Evolutionary conservation across 768 basidiomycete species (phyloP).

Genomic region (Daedaleopsis sinensis): DNA sequence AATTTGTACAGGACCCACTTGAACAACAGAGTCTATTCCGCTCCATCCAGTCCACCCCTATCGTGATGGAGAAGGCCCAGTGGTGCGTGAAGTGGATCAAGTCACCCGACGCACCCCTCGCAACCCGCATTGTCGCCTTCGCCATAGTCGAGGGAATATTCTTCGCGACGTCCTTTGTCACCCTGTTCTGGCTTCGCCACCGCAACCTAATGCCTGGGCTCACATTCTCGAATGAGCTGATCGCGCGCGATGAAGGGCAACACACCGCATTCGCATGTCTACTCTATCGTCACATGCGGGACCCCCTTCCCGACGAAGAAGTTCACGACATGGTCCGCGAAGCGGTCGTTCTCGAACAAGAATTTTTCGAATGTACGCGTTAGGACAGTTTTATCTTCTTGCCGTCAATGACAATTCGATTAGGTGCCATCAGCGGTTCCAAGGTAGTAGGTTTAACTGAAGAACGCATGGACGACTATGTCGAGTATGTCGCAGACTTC

Average conservation of each 20-base stretch:
- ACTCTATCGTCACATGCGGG: conserved; percentile 53
- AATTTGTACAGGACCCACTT: conserved; percentile 51
- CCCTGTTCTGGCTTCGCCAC: conserved; percentile 60
- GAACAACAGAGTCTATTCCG: conserved; percentile 49
- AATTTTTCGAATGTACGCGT: conserved; percentile 43
- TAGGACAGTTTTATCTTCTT: no score
- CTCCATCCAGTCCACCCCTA: conserved; percentile 54
- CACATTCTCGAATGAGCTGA: conserved; percentile 61
- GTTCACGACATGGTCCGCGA: conserved; percentile 48
- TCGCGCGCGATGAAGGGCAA: conserved; percentile 57
- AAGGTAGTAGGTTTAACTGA: conserved; percentile 56
- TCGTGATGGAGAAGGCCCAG: conserved; percentile 53
- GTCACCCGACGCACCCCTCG: conserved; percentile 46
- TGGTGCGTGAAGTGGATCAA: conserved; percentile 57
- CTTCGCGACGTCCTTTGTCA: conserved; percentile 55
- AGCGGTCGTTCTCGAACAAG: conserved; percentile 49
- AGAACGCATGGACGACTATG: conserved; percentile 51
- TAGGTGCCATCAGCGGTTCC: conserved; percentile 39
- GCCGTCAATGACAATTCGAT: no score
- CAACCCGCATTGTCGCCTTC: conserved; percentile 51
- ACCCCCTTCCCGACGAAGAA: no score
- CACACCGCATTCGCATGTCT: conserved; percentile 61
- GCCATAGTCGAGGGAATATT: conserved; percentile 58
- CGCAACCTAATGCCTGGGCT: conserved; percentile 58
- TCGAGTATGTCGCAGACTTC: conserved; percentile 30